Conservation (phyloP, 1,139 yeast species). For the Taphrina pruni region DNA sequence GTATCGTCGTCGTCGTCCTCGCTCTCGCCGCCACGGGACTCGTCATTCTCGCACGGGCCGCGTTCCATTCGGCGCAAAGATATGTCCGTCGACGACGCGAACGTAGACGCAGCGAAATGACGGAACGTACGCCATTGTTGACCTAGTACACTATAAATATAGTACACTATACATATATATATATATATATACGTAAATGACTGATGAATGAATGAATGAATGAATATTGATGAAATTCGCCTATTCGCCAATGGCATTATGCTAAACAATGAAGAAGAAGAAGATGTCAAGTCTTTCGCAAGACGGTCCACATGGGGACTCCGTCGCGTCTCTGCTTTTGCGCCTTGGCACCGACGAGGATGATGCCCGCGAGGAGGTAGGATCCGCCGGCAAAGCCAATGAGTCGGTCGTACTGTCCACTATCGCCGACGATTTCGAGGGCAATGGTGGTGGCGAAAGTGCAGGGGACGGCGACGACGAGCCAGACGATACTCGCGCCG, state of each 20-base stretch:
- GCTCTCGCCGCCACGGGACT: constrained; percentile 22
- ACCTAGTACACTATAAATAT: not conserved
- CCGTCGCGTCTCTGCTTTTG: constrained; percentile 6
- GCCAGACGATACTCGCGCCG: constrained; percentile 66
- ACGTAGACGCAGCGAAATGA: constrained; percentile 23
- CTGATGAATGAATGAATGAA: not conserved
- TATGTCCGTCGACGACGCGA: not conserved
- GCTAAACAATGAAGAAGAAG: too few relatives aligned
- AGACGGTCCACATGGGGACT: not conserved
- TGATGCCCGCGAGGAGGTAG: constrained; percentile 20
- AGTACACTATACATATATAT: too few relatives aligned
- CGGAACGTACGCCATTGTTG: constrained; percentile 32
- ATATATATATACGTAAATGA: not conserved
- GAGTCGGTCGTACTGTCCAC: constrained; percentile 26
- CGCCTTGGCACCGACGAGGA: constrained; percentile 21
- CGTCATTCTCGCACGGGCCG: not conserved
- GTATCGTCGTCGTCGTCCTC: constrained; percentile 28
- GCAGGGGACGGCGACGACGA: constrained; percentile 57
- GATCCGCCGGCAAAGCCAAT: constrained; percentile 34
- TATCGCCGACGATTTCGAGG: constrained; percentile 42
- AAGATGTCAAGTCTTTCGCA: not conserved
- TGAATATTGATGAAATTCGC: not conserved
- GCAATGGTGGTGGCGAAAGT: constrained; percentile 55
- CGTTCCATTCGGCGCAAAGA: not conserved
- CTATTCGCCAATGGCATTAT: not conserved